Evolutionary conservation across 768 basidiomycete species (phyloP).

Genomic region (Podaxis mareebaensis): DNA sequence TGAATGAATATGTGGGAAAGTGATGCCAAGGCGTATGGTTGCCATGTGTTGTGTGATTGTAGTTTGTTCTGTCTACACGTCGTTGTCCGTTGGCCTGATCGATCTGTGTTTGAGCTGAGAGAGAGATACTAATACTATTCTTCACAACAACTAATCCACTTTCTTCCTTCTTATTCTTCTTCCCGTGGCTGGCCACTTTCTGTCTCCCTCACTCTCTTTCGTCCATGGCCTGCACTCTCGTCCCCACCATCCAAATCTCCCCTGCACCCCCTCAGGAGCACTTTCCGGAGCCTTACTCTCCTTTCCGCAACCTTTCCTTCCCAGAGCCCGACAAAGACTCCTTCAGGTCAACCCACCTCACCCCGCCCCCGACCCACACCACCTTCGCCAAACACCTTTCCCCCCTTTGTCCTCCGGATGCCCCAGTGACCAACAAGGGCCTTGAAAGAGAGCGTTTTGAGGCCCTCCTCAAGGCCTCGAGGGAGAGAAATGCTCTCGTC

Average conservation of each 20-base stretch:
- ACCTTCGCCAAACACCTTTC: slow-evolving; percentile 46
- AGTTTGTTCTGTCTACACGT: slow-evolving; percentile 5
- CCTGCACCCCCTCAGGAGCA: slow-evolving; percentile 60
- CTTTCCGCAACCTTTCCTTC: slow-evolving; percentile 44
- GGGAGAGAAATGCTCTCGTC: slow-evolving; percentile 50
- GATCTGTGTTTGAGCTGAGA: not conserved
- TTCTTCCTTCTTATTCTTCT: slow-evolving; percentile 35
- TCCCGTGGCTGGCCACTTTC: slow-evolving; percentile 33
- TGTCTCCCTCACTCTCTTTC: slow-evolving; percentile 22
- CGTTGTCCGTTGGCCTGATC: slow-evolving; percentile 2
- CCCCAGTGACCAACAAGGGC: slow-evolving; percentile 44
- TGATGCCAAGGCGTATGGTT: slow-evolving; percentile 15
- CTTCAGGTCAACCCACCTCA: slow-evolving; percentile 59
- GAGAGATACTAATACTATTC: slow-evolving; percentile 17
- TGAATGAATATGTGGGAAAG: slow-evolving; percentile 19
- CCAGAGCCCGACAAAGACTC: slow-evolving; percentile 42
- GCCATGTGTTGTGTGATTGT: slow-evolving; percentile 19
- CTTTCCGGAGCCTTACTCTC: slow-evolving; percentile 58
- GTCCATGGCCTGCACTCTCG: slow-evolving; percentile 45
- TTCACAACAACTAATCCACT: slow-evolving; percentile 17
- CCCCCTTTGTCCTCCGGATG: slow-evolving; percentile 47
- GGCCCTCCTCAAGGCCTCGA: slow-evolving; percentile 59
- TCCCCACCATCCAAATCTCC: slow-evolving; percentile 74
- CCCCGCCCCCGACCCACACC: slow-evolving; percentile 52
- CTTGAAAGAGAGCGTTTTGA: slow-evolving; percentile 66